These are phyloP conservation scores for Vinca major DNA, from an alignment of 305 asterid genomes.

Conservation along the genomic window DNA sequence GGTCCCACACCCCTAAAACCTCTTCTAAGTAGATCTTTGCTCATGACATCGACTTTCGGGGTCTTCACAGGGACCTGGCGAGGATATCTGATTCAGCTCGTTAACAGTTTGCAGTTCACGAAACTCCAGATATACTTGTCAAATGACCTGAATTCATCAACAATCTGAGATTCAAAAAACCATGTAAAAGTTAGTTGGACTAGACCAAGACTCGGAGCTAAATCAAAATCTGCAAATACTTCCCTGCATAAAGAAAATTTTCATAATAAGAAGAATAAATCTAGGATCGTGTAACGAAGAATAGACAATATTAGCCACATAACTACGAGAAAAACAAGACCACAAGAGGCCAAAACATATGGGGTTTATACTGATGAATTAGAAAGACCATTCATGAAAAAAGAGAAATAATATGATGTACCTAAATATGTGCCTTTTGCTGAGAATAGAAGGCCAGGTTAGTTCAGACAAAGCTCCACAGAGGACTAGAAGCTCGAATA, in stretches of 20 bases:
- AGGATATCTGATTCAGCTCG: slow-evolving; percentile 29
- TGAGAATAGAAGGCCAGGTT: slow-evolving; percentile 39
- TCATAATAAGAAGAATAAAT: slow-evolving; percentile 1
- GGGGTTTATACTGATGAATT: neutral
- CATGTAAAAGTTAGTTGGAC: slow-evolving; percentile 13
- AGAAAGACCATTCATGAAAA: neutral
- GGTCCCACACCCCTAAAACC: slow-evolving; percentile 44
- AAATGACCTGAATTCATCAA: slow-evolving; percentile 39
- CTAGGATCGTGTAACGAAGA: neutral
- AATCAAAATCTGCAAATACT: slow-evolving; percentile 36
- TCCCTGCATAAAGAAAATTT: slow-evolving; percentile 22
- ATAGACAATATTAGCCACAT: neutral
- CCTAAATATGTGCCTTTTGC: slow-evolving; percentile 38
- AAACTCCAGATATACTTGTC: slow-evolving; percentile 43
- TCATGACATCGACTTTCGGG: slow-evolving; percentile 35
- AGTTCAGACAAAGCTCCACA: slow-evolving; percentile 38
- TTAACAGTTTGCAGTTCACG: slow-evolving; percentile 33
- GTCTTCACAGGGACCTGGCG: slow-evolving; percentile 43
- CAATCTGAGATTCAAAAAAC: slow-evolving; percentile 20
- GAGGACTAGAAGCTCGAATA: slow-evolving; percentile 34
- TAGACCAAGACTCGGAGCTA: neutral
- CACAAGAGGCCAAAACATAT: neutral
- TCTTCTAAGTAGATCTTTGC: slow-evolving; percentile 36
- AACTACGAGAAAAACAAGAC: neutral
- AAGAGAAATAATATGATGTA: slow-evolving; percentile 3